Conservation (phyloP, 305 asterid species). For the Fraxinus dipetala region DNA sequence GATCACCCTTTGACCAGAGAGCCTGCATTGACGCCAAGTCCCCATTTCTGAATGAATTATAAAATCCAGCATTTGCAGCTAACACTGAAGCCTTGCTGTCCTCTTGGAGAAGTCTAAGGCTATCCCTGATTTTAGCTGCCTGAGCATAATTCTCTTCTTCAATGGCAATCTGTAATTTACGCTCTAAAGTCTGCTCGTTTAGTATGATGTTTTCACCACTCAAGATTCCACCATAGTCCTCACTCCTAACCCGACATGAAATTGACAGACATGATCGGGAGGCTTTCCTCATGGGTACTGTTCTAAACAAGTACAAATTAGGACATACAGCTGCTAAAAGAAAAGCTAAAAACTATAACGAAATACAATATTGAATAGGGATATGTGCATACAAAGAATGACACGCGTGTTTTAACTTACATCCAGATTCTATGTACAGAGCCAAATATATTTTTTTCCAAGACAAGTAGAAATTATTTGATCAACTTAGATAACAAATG, state of each 20-base stretch:
- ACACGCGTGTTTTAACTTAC: not conserved
- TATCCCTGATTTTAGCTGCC: conserved; percentile 90
- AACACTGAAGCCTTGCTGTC: conserved; percentile 78
- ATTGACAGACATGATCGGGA: conserved; percentile 33
- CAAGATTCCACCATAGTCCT: conserved; percentile 66
- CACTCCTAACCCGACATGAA: conserved; percentile 60
- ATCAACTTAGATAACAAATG: not conserved
- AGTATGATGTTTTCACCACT: conserved; percentile 81
- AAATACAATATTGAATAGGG: not conserved
- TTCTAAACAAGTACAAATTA: conserved; percentile 46
- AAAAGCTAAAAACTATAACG: not conserved
- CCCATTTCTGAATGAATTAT: conserved; percentile 75
- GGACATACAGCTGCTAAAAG: conserved; percentile 22
- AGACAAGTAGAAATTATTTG: not conserved
- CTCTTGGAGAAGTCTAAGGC: conserved; percentile 77
- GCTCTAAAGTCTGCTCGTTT: conserved; percentile 64
- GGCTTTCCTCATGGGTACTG: conserved; percentile 48
- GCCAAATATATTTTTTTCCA: not conserved
- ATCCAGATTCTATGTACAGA: not conserved
- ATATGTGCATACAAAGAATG: not conserved
- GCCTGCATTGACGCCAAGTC: conserved; percentile 81
- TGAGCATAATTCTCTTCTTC: conserved; percentile 74
- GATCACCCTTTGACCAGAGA: conserved; percentile 78
- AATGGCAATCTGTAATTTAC: conserved; percentile 64
- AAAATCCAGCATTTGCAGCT: conserved; percentile 80